These are phyloP conservation scores for Suhomyces chickasaworum DNA, from an alignment of 1,139 yeast species.

Conservation along the genomic window DNA sequence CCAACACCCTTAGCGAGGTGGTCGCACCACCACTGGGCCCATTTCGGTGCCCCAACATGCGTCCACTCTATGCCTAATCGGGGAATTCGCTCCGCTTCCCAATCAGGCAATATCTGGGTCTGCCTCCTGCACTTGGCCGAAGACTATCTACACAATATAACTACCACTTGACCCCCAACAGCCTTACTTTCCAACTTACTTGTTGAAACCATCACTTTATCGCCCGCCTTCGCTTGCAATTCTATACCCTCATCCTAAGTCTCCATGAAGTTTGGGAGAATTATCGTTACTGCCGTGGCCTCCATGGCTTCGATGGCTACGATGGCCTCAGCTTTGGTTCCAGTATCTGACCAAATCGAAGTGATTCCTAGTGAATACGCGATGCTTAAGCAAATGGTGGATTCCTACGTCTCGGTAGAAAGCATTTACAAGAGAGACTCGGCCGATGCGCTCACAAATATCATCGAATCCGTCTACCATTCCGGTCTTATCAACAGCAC, in stretches of 20 bases:
- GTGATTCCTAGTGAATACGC: constrained; percentile 2
- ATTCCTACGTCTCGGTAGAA: constrained; percentile 1
- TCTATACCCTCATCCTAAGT: not conserved
- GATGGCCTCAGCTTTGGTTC: constrained; percentile 1
- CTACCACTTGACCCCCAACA: constrained; percentile 4
- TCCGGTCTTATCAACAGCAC: constrained; percentile 36
- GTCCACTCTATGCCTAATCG: not conserved
- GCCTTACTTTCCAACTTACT: not conserved
- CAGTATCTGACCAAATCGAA: constrained; percentile 5
- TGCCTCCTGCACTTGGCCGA: not conserved
- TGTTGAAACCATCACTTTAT: not conserved
- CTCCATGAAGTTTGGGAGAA: constrained; percentile 8
- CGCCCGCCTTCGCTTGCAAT: not conserved
- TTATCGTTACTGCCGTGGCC: constrained; percentile 4
- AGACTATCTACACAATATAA: not conserved
- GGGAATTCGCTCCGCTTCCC: constrained; percentile 9
- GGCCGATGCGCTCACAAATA: constrained; percentile 9
- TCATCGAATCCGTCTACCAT: constrained; percentile 23
- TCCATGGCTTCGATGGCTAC: constrained; percentile 6
- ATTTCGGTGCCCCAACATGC: constrained; percentile 1
- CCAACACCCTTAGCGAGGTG: not conserved
- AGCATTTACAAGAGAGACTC: constrained; percentile 22
- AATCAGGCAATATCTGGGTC: constrained; percentile 9
- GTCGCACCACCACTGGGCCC: not conserved
- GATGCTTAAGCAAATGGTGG: constrained; percentile 6